These are phyloP conservation scores for Brachypodium distachyon DNA, from an alignment of 202 grass and related monocot species.

Conservation along the genomic window DNA sequence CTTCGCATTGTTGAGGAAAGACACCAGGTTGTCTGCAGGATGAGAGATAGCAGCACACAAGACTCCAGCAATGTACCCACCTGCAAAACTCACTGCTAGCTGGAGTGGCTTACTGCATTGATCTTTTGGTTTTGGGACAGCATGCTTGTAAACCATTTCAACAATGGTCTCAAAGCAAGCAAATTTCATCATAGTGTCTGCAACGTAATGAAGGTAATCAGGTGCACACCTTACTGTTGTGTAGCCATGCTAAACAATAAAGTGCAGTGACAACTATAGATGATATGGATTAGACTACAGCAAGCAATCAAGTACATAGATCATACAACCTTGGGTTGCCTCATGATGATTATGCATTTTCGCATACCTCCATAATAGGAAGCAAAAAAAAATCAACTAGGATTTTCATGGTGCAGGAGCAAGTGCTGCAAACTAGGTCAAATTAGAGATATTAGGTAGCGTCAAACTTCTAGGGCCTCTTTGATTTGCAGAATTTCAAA, in stretches of 20 bases:
- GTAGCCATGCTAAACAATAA: background rate
- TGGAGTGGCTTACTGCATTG: slow-evolving; percentile 76
- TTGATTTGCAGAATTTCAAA: too few relatives aligned
- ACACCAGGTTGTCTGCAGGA: slow-evolving; percentile 73
- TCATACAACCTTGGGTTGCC: background rate
- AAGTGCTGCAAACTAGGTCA: background rate
- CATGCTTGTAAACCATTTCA: slow-evolving; percentile 70
- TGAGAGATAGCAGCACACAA: slow-evolving; percentile 74
- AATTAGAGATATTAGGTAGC: background rate
- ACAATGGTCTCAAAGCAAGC: slow-evolving; percentile 80
- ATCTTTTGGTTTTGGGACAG: slow-evolving; percentile 68
- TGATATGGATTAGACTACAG: background rate
- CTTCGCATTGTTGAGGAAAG: slow-evolving; percentile 67
- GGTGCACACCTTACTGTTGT: background rate
- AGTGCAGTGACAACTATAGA: background rate
- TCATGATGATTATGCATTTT: background rate
- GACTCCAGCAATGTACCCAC: slow-evolving; percentile 70
- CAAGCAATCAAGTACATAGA: background rate
- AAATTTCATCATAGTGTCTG: slow-evolving; percentile 97
- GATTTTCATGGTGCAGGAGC: background rate
- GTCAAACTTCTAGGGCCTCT: background rate
- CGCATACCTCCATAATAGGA: background rate
- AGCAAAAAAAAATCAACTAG: background rate
- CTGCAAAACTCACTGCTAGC: slow-evolving; percentile 68
- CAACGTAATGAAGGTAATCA: slow-evolving; percentile 7